Conservation (phyloP, 768 basidiomycete genomes). For the Imleria badia region DNA sequence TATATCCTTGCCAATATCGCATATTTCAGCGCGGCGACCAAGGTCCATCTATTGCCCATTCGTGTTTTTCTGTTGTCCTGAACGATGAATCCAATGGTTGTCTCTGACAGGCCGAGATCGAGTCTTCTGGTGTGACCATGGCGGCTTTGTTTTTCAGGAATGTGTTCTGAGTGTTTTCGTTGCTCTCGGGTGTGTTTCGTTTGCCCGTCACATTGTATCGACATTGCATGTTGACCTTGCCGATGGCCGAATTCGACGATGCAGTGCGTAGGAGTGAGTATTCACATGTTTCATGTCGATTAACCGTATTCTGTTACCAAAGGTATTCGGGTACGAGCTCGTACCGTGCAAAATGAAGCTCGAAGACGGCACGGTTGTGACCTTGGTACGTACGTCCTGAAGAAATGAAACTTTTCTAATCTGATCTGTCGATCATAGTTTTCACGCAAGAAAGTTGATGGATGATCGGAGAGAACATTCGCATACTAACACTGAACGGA, state of each 20-base stretch:
- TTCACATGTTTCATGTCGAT: background rate
- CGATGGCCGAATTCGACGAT: background rate
- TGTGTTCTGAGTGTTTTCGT: conserved; percentile 62
- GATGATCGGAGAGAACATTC: no score
- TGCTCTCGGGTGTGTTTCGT: conserved; percentile 46
- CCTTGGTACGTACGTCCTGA: no score
- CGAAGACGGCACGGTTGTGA: conserved; percentile 53
- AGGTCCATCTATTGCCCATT: background rate
- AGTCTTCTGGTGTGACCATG: no score
- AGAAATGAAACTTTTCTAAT: no score
- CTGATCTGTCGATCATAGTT: no score
- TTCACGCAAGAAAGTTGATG: no score
- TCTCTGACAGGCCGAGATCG: conserved; percentile 38
- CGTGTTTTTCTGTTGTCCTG: background rate
- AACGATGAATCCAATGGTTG: no score
- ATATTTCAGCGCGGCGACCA: no score
- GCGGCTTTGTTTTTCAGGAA: conserved; percentile 59
- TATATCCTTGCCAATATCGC: conserved; percentile 55
- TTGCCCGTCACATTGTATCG: no score
- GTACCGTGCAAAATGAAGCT: conserved; percentile 47
- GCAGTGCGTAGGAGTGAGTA: conserved; percentile 38
- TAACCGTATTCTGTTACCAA: conserved; percentile 42
- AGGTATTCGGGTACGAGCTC: conserved; percentile 48
- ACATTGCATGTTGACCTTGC: background rate
- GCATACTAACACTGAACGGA: no score